Evolutionary conservation across 441 rosid genomes (phyloP).

Genomic region (Gossypium aridum): DNA sequence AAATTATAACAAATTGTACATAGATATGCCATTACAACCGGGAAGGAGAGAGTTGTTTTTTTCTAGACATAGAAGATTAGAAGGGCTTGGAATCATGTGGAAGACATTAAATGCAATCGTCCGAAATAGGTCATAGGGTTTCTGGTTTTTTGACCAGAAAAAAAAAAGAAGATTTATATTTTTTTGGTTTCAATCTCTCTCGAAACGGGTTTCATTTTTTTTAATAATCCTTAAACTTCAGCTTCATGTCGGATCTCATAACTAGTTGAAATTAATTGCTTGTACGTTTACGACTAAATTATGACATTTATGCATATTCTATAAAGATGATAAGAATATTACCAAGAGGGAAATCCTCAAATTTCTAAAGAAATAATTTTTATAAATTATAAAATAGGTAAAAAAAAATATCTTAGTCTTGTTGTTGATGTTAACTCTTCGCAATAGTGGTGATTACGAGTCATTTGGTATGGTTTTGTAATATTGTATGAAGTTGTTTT

Average conservation of each 20-base stretch:
- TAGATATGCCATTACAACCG: constrained; percentile 9
- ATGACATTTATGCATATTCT: no score
- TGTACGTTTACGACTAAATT: neutral
- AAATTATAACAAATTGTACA: neutral
- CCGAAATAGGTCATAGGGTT: constrained; percentile 33
- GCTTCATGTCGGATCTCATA: constrained; percentile 53
- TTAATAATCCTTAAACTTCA: constrained; percentile 28
- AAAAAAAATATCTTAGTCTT: no score
- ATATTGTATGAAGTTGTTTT: neutral
- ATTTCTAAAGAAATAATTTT: no score
- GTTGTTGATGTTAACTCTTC: no score
- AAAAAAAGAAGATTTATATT: neutral
- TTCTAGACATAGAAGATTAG: constrained; percentile 42
- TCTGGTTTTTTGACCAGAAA: neutral
- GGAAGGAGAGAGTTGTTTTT: constrained; percentile 7
- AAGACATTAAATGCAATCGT: constrained; percentile 49
- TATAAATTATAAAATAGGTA: no score
- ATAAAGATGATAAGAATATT: no score
- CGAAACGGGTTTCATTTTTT: constrained; percentile 18
- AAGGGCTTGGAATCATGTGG: constrained; percentile 58
- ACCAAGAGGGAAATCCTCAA: no score
- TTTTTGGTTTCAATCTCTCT: constrained; percentile 24
- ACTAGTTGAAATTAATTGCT: constrained; percentile 19
- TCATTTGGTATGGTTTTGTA: neutral
- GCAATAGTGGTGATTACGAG: no score